phyloP scores from a whole-genome alignment of 1,139 yeast species.

The Kazachstania sp. region DNA sequence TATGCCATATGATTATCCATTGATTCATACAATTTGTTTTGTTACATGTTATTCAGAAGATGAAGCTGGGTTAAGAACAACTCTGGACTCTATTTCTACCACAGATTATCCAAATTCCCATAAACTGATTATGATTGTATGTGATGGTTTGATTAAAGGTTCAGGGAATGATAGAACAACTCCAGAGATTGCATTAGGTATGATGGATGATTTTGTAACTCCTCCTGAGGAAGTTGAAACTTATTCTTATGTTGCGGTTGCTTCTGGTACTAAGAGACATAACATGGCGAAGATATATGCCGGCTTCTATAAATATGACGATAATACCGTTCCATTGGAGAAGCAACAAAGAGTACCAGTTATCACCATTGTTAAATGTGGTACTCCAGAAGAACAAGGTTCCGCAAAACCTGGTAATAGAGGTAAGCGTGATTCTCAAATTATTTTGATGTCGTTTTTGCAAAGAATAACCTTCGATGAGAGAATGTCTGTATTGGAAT shows the following conservation, averaged over 20 bases:
- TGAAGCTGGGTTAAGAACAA: slow-evolving; percentile 75
- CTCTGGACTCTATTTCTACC: slow-evolving; percentile 84
- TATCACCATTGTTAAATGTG: slow-evolving; percentile 78
- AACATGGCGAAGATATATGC: slow-evolving; percentile 96
- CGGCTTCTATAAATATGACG: slow-evolving; percentile 81
- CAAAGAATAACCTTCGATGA: slow-evolving; percentile 91
- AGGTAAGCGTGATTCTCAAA: slow-evolving; percentile 96
- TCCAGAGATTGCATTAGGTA: slow-evolving; percentile 75
- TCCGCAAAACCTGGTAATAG: slow-evolving; percentile 91
- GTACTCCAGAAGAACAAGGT: slow-evolving; percentile 73
- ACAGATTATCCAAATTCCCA: slow-evolving; percentile 94
- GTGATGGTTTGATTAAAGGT: slow-evolving; percentile 94
- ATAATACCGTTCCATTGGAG: slow-evolving; percentile 61
- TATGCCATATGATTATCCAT: slow-evolving; percentile 81
- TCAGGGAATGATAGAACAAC: slow-evolving; percentile 81
- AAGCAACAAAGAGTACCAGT: slow-evolving; percentile 89
- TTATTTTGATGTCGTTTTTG: slow-evolving; percentile 83
- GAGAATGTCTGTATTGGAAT: slow-evolving; percentile 92
- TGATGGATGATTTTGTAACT: slow-evolving; percentile 81
- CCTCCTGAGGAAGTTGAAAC: slow-evolving; percentile 73
- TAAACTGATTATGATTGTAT: slow-evolving; percentile 69
- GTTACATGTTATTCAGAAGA: slow-evolving; percentile 96
- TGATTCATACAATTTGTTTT: slow-evolving; percentile 73
- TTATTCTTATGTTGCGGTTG: slow-evolving; percentile 87
- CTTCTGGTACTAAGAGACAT: slow-evolving; percentile 85